Percentiles rank a stretch among this genome's conserved stretches.
Conservation (phyloP, 805 yeast genomes). For the Yamadazyma insecticola region DNA sequence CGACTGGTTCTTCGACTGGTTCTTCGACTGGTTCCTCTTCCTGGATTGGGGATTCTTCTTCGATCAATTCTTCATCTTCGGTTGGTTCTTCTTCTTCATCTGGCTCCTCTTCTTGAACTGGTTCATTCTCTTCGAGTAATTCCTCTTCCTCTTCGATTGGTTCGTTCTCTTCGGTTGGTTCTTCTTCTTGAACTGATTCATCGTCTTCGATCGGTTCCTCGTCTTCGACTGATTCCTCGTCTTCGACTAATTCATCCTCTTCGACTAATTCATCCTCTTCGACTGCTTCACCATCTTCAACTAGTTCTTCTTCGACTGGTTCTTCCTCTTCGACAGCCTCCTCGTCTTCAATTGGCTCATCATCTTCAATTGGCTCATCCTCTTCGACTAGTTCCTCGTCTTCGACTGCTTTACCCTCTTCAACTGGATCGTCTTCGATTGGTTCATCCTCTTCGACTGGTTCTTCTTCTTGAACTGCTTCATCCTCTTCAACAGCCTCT, state of each 20-base stretch:
- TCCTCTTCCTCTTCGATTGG: neutral
- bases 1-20: constrained; percentile 1
- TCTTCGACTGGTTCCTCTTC: constrained; percentile 2
- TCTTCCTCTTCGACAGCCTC: constrained; percentile 2
- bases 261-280: constrained; percentile 1
- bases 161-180: neutral
- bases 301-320: constrained; percentile 1
- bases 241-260: constrained; percentile 1
- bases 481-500: constrained; percentile 2
- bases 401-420: constrained; percentile 4
- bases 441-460: constrained; percentile 10
- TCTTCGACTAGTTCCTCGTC: constrained; percentile 2
- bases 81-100: neutral
- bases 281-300: constrained; percentile 1
- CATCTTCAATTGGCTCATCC: constrained; percentile 2
- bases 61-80: constrained; percentile 3
- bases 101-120: neutral
- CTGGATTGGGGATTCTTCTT: constrained; percentile 2
- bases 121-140: constrained; percentile 1
- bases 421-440: constrained; percentile 8
- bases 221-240: constrained; percentile 1
- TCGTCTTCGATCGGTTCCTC: neutral
- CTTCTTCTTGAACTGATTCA: constrained; percentile 3
- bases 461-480: neutral
- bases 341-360: constrained; percentile 1